Conservation (phyloP, 2,329 filamentous ascomycete species). For the Mariannaea elegans region DNA sequence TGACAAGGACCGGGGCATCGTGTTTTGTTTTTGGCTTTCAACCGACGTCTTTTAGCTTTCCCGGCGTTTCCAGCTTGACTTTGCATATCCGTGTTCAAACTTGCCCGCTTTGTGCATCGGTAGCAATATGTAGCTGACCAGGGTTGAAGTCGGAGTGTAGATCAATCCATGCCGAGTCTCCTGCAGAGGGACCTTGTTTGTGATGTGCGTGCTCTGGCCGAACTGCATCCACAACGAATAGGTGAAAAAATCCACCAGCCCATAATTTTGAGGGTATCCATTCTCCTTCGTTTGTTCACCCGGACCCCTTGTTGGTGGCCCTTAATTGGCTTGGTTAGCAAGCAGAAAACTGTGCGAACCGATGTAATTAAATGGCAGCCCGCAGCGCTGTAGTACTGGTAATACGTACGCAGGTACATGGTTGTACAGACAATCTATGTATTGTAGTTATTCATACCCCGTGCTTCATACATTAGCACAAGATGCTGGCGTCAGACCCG, state of each 20-base stretch:
- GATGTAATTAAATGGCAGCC: not conserved
- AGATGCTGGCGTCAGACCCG: not conserved
- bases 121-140: constrained; percentile 16
- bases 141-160: constrained; percentile 27
- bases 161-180: constrained; percentile 28
- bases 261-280: constrained; percentile 17
- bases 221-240: constrained; percentile 34
- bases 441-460: no score
- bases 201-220: constrained; percentile 34
- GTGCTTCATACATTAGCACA: no score
- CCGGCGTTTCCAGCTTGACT: no score
- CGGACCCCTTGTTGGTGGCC: not conserved
- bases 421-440: not conserved
- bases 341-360: not conserved
- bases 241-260: constrained; percentile 5
- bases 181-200: constrained; percentile 27
- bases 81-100: no score
- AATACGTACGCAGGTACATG: not conserved
- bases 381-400: not conserved
- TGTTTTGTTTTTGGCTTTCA: no score
- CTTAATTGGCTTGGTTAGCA: not conserved
- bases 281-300: not conserved
- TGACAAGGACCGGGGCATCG: no score
- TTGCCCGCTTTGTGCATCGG: no score
- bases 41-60: no score